Conservation (phyloP, 805 yeast genomes). For the Sugiyamaella qingdaonensis region DNA sequence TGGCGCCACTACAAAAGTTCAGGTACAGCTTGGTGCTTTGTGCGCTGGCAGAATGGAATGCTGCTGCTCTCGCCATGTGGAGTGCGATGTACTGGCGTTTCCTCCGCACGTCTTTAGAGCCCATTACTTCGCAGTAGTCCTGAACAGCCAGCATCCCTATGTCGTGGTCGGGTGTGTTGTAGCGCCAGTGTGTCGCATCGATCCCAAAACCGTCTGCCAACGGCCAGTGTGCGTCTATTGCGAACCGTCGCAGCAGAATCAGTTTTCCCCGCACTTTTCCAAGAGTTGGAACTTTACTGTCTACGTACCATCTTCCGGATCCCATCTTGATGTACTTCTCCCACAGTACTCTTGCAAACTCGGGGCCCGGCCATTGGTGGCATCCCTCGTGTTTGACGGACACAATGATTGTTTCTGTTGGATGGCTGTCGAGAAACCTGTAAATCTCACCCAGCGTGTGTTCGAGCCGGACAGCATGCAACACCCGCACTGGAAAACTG, state of each 20-base stretch:
- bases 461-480: constrained; percentile 50
- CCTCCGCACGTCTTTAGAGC: constrained; percentile 48
- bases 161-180: constrained; percentile 63
- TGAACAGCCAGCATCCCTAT: constrained; percentile 61
- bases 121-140: constrained; percentile 65
- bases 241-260: constrained; percentile 65
- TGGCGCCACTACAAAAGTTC: constrained; percentile 71
- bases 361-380: constrained; percentile 60
- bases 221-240: constrained; percentile 44
- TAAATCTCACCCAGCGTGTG: constrained; percentile 57
- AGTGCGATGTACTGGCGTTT: constrained; percentile 56
- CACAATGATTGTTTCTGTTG: constrained; percentile 58
- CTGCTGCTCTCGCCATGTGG: constrained; percentile 49
- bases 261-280: constrained; percentile 65
- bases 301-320: constrained; percentile 58
- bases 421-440: constrained; percentile 48
- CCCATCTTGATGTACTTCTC: constrained; percentile 48
- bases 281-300: constrained; percentile 51
- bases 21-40: constrained; percentile 51
- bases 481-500: constrained; percentile 64
- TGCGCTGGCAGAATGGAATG: constrained; percentile 42
- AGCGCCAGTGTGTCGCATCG: constrained; percentile 62
- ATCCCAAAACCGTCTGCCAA: constrained; percentile 48
- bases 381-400: constrained; percentile 74
- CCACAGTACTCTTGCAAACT: constrained; percentile 60